Evolutionary conservation across 305 asterid genomes (phyloP), one percentile per base, ranked within the genome.

Genomic region (Solanum hybrid): DNA sequence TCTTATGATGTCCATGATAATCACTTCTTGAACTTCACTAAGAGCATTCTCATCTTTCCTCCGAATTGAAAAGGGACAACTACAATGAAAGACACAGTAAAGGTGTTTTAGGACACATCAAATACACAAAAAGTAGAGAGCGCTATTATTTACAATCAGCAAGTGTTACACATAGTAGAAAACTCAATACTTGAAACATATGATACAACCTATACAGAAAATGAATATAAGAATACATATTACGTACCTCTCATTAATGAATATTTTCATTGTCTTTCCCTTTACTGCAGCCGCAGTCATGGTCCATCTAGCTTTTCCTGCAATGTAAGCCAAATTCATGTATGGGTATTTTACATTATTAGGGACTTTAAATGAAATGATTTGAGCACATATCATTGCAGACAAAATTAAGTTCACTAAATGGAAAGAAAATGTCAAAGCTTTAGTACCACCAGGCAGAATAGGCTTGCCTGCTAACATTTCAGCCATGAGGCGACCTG

Each of bases 281-380:
- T 96, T 96, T 78, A 98, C 98, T 17, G 97, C 98, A 35, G 98
- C 95, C n/a, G 93, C 98, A 0, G 96, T 96, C 98, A 97, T 96
- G 86, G 98, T 97, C 85, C 98, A 98, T 19, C 97, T 97, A 2
- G 95, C 95, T 92, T 97, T 95, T 4, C 98, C 98, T 32, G 96
- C 97, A 90, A 97, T 93, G 79, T 94, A 97, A 36, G 98, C 98
- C 79, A 94, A 90, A 88, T 94, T 96, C 98, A 96, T 95, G 4
- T 97, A 96, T 11, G 97, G 95, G 89, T 95, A 95, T 88, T 95
- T 96, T 78, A 96, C 98, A 89, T 95, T 94, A 92, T 97, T 97
- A 0, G 98, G 99, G 60, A 72, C 51, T 92, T 94, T 95, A 92
- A 97, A 96, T 22, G 98, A 88, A 97, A 92, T 66, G 95, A 92